Conservation (phyloP, 306 rosid species). For the Lathyrus aphaca region DNA sequence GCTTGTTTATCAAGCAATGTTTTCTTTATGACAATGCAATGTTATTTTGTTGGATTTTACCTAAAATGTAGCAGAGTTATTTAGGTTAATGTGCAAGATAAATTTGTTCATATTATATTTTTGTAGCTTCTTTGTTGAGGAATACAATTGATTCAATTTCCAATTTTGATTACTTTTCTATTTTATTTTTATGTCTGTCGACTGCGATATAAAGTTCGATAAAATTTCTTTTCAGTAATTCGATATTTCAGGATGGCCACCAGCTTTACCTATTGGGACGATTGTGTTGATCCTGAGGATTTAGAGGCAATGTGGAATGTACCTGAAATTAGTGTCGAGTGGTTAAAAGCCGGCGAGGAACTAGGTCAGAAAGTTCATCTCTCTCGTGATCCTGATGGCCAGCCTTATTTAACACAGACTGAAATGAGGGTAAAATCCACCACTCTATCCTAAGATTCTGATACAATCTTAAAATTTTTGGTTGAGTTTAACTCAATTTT, state of each 20-base stretch:
- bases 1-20: background rate
- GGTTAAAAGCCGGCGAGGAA: conserved; percentile 83
- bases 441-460: conserved; percentile 12
- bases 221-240: conserved; percentile 9
- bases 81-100: background rate
- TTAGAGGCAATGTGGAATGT: conserved; percentile 80
- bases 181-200: background rate
- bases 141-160: background rate
- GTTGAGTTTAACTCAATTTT: too few species aligned
- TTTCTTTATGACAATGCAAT: conserved; percentile 9
- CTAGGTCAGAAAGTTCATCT: conserved; percentile 72
- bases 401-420: conserved; percentile 80
- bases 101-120: background rate
- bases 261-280: conserved; percentile 74
- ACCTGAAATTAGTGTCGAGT: conserved; percentile 71
- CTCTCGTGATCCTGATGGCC: conserved; percentile 94
- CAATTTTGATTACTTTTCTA: conserved; percentile 12
- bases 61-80: background rate
- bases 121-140: background rate
- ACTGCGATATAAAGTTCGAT: background rate
- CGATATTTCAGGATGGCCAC: conserved; percentile 54
- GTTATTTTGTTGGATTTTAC: conserved; percentile 10
- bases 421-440: conserved; percentile 78
- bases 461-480: too few species aligned
- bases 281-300: conserved; percentile 67